These are phyloP conservation scores for Apiospora sp. DNA, from an alignment of 2,329 filamentous ascomycete species.

Conservation along the genomic window DNA sequence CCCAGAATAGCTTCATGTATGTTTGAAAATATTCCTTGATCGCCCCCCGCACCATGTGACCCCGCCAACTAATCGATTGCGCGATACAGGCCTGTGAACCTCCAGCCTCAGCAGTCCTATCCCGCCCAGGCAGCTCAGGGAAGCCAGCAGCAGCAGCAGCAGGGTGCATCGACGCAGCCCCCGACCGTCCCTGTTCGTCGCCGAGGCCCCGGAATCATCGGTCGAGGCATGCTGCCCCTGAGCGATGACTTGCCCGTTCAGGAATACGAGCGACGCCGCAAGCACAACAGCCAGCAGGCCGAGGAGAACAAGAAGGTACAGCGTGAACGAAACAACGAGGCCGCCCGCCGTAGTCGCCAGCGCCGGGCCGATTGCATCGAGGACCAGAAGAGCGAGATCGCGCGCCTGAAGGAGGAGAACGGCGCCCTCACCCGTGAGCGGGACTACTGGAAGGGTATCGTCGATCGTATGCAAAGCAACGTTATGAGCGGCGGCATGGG, in stretches of 20 bases:
- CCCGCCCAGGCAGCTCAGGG: background rate
- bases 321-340: slow-evolving; percentile 23
- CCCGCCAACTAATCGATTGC: background rate
- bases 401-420: background rate
- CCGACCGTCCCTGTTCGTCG: background rate
- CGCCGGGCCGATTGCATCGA: slow-evolving; percentile 11
- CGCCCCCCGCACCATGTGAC: background rate
- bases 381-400: background rate
- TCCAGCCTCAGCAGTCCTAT: background rate
- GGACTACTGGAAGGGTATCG: slow-evolving; percentile 21
- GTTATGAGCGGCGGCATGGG: background rate
- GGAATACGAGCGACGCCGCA: background rate
- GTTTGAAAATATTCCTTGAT: background rate
- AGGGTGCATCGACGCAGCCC: too few species aligned
- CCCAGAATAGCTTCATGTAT: background rate
- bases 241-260: background rate
- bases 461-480: background rate
- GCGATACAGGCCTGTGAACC: background rate
- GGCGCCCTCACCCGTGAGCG: slow-evolving; percentile 17
- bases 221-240: slow-evolving; percentile 12
- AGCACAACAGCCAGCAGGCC: slow-evolving; percentile 2
- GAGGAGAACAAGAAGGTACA: slow-evolving; percentile 12
- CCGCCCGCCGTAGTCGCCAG: slow-evolving; percentile 15
- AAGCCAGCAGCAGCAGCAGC: background rate
- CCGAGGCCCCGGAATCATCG: background rate